Base-by-base conservation (phyloP, 768 basidiomycete species). In the Sarcodon sp. region DNA sequence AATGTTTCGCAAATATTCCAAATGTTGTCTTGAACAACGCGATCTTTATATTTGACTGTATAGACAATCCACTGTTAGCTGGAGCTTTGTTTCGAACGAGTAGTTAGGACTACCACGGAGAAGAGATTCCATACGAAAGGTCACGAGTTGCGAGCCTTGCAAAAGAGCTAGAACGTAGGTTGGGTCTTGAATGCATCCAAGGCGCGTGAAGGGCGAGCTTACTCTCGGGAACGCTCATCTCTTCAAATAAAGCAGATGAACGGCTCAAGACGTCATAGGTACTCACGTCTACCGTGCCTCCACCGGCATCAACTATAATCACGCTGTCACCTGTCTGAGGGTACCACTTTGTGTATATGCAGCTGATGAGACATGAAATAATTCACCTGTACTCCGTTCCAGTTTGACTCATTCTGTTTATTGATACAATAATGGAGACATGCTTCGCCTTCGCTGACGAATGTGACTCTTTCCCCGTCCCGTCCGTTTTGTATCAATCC, bases 251-350 rank as follows among this genome's bases (percentile, higher is more conserved):
- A 8, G 61, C 53, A 1, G 58, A 53, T 3, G 54, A 50, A 1
- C 62, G 48, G 1, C 54, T 59, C n/a, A 53, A 54, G 54, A 69
- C 66, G 32, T 65, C 66, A 48, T 80, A 81, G 10, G 72, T 65
- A 50, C 75, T 79, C 36, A 80, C 63, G 51, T 82, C 79, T 27
- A 81, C 64, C 0, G 77, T 82, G 15, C 77, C 79, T 38, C 77
- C 77, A 6, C 79, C 79, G 3, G 77, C 76, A 50, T 81, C 77
- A n/a, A 80, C 70, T 33, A 80, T 64, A 49, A 76, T 61, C 3
- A 78, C 61, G 0, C 72, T 73, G 41, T 73, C 57, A 10, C 69
- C 69, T 11, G 58, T 61, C 73, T 76, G 48, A 27, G 16, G 0
- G 41, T 21, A 0, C 13, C 27, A 11, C 8, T 10, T 4, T 43